These are phyloP conservation scores for Stephania japonica DNA, from an alignment of 164 flowering plant species.

Conservation along the genomic window DNA sequence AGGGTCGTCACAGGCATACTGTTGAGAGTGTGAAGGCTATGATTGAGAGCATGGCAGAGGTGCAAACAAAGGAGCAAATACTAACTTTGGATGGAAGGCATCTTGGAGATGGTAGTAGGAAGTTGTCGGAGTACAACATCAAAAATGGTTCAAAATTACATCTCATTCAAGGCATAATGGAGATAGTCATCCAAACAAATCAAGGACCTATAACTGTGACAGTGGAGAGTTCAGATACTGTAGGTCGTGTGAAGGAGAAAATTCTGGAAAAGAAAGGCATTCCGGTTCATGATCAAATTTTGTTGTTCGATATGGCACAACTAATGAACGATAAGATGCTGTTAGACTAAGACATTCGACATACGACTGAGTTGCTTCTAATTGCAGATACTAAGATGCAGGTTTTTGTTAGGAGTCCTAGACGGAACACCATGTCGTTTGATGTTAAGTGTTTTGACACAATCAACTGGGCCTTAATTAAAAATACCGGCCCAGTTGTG, in stretches of 20 bases:
- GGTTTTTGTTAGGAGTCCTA: background rate
- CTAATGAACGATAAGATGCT: background rate
- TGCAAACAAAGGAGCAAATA: background rate
- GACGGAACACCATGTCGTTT: too few relatives aligned
- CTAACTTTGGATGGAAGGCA: constrained; percentile 16
- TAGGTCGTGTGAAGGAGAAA: constrained; percentile 20
- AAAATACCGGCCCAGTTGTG: too few relatives aligned
- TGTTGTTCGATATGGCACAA: background rate
- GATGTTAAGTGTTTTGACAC: too few relatives aligned
- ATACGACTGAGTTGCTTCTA: background rate
- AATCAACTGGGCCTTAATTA: too few relatives aligned
- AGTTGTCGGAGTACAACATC: constrained; percentile 19
- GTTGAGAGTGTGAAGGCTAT: constrained; percentile 19
- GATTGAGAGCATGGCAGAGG: constrained; percentile 18
- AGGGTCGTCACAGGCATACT: too few relatives aligned
- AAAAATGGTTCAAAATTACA: constrained; percentile 14
- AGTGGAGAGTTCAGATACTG: constrained; percentile 10
- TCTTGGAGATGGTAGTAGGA: constrained; percentile 15
- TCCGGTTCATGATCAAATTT: background rate
- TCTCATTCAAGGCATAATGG: constrained; percentile 3
- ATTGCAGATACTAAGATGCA: background rate
- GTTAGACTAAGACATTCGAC: background rate
- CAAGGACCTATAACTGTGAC: constrained; percentile 12
- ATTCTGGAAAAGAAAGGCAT: constrained; percentile 11
- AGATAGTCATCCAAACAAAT: constrained; percentile 18